Evolutionary conservation across 345 rosid genomes (phyloP).

Genomic region (Salix caprea): DNA sequence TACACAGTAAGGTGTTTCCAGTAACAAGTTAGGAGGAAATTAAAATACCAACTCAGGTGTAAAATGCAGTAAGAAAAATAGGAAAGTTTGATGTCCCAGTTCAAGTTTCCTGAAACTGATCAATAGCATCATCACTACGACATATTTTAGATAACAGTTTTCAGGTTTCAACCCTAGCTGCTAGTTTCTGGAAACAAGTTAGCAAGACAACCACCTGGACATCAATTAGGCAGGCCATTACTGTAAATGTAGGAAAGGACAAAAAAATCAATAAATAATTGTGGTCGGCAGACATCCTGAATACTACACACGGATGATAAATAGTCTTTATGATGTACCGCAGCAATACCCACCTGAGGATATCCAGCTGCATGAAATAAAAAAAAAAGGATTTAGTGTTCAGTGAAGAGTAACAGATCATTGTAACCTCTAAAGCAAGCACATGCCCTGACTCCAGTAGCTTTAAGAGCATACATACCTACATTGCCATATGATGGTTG

Average conservation of each 20-base stretch:
- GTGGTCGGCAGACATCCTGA: slow-evolving; percentile 10
- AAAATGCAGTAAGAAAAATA: background rate
- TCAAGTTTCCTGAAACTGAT: background rate
- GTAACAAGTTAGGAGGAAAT: background rate
- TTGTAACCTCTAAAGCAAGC: slow-evolving; percentile 15
- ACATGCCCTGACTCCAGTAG: slow-evolving; percentile 40
- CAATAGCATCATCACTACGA: background rate
- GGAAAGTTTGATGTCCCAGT: background rate
- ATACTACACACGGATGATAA: slow-evolving; percentile 11
- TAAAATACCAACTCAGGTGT: background rate
- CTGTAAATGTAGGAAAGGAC: background rate
- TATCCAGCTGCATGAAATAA: slow-evolving; percentile 58
- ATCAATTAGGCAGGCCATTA: background rate
- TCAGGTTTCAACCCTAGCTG: background rate
- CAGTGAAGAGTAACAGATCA: slow-evolving; percentile 11
- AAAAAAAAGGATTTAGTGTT: slow-evolving; percentile 14
- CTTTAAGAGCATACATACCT: slow-evolving; percentile 47
- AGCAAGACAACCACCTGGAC: background rate
- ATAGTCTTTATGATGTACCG: slow-evolving; percentile 19
- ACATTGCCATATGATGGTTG: slow-evolving; percentile 82
- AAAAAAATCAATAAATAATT: background rate
- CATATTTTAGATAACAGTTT: background rate
- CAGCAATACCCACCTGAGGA: slow-evolving; percentile 77
- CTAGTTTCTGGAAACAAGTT: background rate
- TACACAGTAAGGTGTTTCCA: background rate